These are phyloP conservation scores for Monascus ruber DNA, from an alignment of 2,329 filamentous ascomycete genomes.

Conservation along the genomic window DNA sequence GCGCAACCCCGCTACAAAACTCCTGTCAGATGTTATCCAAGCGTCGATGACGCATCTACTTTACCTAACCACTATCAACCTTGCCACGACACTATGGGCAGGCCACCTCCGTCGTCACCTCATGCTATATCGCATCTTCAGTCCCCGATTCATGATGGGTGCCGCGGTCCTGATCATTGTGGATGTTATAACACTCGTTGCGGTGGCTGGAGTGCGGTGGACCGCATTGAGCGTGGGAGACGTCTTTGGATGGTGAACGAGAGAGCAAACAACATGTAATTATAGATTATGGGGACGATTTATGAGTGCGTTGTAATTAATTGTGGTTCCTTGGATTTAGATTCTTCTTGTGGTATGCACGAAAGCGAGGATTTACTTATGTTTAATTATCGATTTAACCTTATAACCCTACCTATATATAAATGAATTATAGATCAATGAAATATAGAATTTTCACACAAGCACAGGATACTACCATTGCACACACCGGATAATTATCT, in stretches of 20 bases:
- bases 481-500: no score
- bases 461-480: no score
- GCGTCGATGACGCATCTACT: constrained; percentile 63
- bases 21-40: constrained; percentile 60
- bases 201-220: constrained; percentile 61
- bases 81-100: constrained; percentile 85
- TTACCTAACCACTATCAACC: constrained; percentile 70
- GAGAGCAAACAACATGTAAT: no score
- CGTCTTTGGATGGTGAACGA: constrained; percentile 66
- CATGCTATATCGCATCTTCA: constrained; percentile 94
- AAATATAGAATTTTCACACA: no score
- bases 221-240: constrained; percentile 71
- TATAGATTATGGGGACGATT: no score
- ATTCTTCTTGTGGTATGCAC: no score
- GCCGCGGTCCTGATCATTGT: constrained; percentile 60
- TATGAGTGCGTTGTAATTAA: no score
- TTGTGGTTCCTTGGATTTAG: no score
- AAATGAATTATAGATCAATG: no score
- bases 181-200: constrained; percentile 61
- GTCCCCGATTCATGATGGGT: constrained; percentile 79
- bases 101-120: constrained; percentile 79
- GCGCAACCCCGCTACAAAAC: constrained; percentile 17
- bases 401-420: no score
- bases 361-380: no score
- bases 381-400: no score